A percentile compares a stretch with the other conserved stretches of the same genome.
Conservation (phyloP, 305 asterid species). For the Solanum chacoense region DNA sequence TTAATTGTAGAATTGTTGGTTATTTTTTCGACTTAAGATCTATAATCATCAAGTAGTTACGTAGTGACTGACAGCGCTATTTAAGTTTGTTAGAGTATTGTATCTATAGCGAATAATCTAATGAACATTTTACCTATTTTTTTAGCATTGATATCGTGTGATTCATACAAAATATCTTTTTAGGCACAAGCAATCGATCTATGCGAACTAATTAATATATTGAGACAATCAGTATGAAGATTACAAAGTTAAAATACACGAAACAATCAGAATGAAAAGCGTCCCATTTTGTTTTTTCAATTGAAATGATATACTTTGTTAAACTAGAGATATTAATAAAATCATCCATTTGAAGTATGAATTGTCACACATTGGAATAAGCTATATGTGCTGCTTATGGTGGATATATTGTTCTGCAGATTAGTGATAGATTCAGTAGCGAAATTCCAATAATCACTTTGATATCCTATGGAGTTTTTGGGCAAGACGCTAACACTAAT, state of each 20-base stretch:
- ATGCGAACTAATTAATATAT: not conserved
- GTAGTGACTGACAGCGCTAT: not conserved
- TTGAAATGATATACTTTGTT: not conserved
- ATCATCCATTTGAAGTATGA: not conserved
- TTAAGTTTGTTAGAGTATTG: not conserved
- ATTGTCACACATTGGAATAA: not conserved
- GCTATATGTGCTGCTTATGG: not conserved
- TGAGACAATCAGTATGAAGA: not conserved
- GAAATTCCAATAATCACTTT: slow-evolving; percentile 7
- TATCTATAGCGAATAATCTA: not conserved
- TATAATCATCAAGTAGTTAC: not conserved
- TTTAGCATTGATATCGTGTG: not conserved
- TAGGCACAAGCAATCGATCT: not conserved
- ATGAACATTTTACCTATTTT: not conserved
- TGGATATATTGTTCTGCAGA: slow-evolving; percentile 4
- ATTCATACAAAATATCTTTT: not conserved
- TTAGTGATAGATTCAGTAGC: slow-evolving; percentile 2
- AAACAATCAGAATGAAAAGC: not conserved
- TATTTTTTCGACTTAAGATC: not conserved
- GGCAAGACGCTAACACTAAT: slow-evolving; percentile 4
- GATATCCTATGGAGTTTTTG: not conserved
- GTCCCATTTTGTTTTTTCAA: not conserved
- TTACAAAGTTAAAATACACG: not conserved
- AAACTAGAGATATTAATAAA: not conserved
- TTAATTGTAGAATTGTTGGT: not conserved